Conservation (phyloP, 495 filamentous ascomycete genomes). For the Friedmanniomyces endolithicus region DNA sequence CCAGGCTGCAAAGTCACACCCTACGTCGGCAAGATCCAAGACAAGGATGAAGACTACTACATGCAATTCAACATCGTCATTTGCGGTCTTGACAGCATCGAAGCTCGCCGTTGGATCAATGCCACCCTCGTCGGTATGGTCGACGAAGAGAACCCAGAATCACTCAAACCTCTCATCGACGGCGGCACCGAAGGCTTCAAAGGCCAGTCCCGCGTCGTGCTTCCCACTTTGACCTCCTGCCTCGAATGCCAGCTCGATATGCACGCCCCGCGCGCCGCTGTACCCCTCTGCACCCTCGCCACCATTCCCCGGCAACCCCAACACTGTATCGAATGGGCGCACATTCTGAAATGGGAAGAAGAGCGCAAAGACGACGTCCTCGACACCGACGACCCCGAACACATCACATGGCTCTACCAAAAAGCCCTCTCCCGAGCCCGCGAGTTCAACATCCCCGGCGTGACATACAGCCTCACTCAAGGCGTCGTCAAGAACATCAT, state of each 20-base stretch:
- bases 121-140: constrained; percentile 83
- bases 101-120: constrained; percentile 97
- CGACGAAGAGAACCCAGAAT: constrained; percentile 63
- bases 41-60: constrained; percentile 94
- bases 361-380: constrained; percentile 47
- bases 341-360: constrained; percentile 71
- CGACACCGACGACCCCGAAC: constrained; percentile 92
- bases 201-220: constrained; percentile 84
- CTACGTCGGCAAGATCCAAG: constrained; percentile 88
- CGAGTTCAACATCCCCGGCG: constrained; percentile 83
- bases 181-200: constrained; percentile 98
- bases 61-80: constrained; percentile 91
- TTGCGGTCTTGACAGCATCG: constrained; percentile 95
- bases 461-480: constrained; percentile 94
- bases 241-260: constrained; percentile 98
- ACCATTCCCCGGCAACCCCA: constrained; percentile 95
- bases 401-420: constrained; percentile 93
- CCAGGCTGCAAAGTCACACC: constrained; percentile 86
- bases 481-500: constrained; percentile 99
- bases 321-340: constrained; percentile 98
- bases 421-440: constrained; percentile 65
- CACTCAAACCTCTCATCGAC: constrained; percentile 83
- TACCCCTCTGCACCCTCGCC: constrained; percentile 92
- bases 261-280: constrained; percentile 85
- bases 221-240: constrained; percentile 84